Evolutionary conservation across 1,284 basidiomycete genomes (phyloP).

Genomic region (Cystobasidium pallidum): DNA sequence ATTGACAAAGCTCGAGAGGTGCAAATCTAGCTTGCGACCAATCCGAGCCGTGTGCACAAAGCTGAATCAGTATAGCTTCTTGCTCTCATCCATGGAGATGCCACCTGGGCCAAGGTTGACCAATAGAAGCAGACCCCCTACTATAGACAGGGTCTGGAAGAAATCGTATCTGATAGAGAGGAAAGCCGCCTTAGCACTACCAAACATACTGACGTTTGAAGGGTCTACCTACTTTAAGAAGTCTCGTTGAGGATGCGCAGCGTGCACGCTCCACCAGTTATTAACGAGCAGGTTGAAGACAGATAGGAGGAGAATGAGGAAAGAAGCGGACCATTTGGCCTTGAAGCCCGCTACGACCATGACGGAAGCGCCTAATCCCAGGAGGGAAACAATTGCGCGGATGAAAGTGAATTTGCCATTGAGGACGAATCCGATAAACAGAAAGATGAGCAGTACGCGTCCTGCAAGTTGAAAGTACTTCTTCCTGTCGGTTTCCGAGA

Average conservation of each 20-base stretch:
- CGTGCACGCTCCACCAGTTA: slow-evolving; percentile 97
- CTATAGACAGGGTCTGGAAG: slow-evolving; percentile 83
- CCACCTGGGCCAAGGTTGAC: slow-evolving; percentile 99
- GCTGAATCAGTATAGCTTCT: slow-evolving; percentile 65
- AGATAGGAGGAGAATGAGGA: slow-evolving; percentile 88
- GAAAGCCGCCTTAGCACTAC: neutral
- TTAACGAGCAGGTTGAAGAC: slow-evolving; percentile 98
- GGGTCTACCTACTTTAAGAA: slow-evolving; percentile 79
- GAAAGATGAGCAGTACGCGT: slow-evolving; percentile 95
- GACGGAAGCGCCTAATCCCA: slow-evolving; percentile 69
- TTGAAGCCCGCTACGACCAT: slow-evolving; percentile 99
- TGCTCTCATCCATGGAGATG: slow-evolving; percentile 98
- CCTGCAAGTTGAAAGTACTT: slow-evolving; percentile 99
- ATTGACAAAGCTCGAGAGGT: neutral
- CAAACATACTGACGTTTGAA: neutral
- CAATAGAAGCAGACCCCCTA: slow-evolving; percentile 93
- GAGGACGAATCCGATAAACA: slow-evolving; percentile 96
- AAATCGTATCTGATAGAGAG: slow-evolving; percentile 71
- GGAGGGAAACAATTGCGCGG: slow-evolving; percentile 60
- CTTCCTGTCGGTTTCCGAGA: slow-evolving; percentile 93
- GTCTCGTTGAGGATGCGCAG: slow-evolving; percentile 88
- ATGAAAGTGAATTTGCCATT: slow-evolving; percentile 60
- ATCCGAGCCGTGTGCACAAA: neutral
- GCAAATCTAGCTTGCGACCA: neutral
- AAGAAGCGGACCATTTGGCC: slow-evolving; percentile 97